phyloP scores from a whole-genome alignment of 345 rosid species.

The Corchorus capsularis region DNA sequence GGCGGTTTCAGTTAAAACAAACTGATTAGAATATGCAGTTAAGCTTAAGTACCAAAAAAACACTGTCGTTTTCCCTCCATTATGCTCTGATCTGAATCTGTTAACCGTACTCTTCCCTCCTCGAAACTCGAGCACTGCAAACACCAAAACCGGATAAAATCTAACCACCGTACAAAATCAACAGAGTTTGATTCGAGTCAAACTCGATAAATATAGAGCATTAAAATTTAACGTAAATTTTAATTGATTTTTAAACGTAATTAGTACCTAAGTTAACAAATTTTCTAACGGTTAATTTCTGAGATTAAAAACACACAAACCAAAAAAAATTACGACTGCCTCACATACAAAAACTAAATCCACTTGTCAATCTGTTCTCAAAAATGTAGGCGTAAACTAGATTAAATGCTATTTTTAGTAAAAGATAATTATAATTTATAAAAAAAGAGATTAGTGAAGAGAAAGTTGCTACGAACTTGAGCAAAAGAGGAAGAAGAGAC shows the following conservation, averaged over 20 bases:
- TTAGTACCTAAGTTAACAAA: conserved; percentile 5
- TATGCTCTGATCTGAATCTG: conserved; percentile 34
- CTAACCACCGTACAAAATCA: background rate
- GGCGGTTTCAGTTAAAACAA: conserved; percentile 26
- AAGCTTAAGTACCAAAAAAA: conserved; percentile 16
- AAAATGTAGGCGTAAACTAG: background rate
- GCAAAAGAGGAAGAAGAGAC: background rate
- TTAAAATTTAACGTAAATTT: conserved; percentile 12
- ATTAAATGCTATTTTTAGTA: background rate
- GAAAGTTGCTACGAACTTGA: conserved; percentile 3
- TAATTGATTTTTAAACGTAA: conserved; percentile 26
- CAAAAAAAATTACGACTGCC: background rate
- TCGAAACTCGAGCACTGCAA: conserved; percentile 33
- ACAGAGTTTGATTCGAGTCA: conserved; percentile 10
- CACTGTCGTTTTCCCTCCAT: conserved; percentile 26
- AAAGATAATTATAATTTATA: background rate
- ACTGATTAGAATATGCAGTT: background rate
- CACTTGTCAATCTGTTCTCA: background rate
- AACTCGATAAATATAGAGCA: conserved; percentile 6
- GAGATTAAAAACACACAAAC: background rate
- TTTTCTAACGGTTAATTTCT: conserved; percentile 20
- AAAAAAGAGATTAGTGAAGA: background rate
- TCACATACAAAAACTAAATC: conserved; percentile 15
- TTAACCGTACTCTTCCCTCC: conserved; percentile 6
- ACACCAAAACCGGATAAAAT: conserved; percentile 6